Base-by-base conservation (phyloP, 2,329 filamentous ascomycete genomes). In the Fusarium sp. region DNA sequence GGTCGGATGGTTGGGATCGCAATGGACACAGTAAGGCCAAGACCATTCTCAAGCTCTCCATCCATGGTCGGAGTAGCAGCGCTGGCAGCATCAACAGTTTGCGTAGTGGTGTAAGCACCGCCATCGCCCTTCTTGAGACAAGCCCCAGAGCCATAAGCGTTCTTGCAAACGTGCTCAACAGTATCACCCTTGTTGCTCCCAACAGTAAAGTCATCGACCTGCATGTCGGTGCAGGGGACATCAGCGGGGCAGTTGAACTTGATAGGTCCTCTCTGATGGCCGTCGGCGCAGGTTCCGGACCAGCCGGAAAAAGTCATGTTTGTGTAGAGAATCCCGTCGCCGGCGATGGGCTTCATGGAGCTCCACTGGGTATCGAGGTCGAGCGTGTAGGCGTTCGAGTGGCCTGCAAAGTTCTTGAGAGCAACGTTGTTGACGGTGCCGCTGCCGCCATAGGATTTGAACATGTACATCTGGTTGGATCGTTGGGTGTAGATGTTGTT, bases 391-490 rank as follows among this genome's bases (percentile, higher is more conserved):
- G 73, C 72, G 42, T 75, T 75, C 23, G 72, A 73, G 62, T 75
- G 72, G 15, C 73, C 73, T 8, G 59, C 55, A 23, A 75, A 75
- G 60, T 74, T 75, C 25, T 69, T 73, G 4, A 75, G 59, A 6
- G 61, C 62, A 19, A 75, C 72, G 45, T 75, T 74, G 42, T 61
- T 62, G 2, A 75, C 73, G 8, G 61, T 74, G 18, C 73, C 72
- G 42, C 69, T 73, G 19, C 73, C 73, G 7, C 73, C 73, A 11
- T 73, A 69, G 1, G 73, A 75, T 39, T 75, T 75, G 69, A 75
- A 74, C 73, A 75, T 75, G 59, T 66, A 75, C 73, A 75, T 75
- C 39, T 75, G 73, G 57, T 75, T 75, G 10, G 69, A 71, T 11
- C 66, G 65, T 7, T 75, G 73, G 1, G 73, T 73, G 39, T 75